A percentile compares a stretch with the other conserved stretches of the same genome.
Conservation (phyloP, 768 basidiomycete genomes). For the Tylopilus sp. region DNA sequence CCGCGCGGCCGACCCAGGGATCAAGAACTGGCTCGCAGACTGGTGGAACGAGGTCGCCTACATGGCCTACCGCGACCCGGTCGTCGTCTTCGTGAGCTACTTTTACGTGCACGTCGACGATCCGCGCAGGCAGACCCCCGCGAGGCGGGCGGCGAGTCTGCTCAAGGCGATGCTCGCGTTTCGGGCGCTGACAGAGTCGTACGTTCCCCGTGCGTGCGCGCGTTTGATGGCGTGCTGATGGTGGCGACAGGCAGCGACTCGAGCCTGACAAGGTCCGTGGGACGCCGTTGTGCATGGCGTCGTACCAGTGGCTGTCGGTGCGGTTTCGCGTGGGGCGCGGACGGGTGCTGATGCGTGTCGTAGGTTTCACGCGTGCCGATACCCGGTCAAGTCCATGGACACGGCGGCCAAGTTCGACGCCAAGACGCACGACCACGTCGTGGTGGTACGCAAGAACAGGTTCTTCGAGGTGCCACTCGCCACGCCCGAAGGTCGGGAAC, state of each 20-base stretch:
- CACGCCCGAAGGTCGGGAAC: slow-evolving; percentile 59
- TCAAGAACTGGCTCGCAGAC: slow-evolving; percentile 85
- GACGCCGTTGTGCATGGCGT: slow-evolving; percentile 81
- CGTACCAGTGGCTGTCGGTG: slow-evolving; percentile 89
- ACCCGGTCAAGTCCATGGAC: slow-evolving; percentile 81
- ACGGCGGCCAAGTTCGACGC: slow-evolving; percentile 80
- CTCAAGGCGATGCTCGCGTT: slow-evolving; percentile 86
- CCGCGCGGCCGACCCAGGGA: slow-evolving; percentile 58
- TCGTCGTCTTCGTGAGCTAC: slow-evolving; percentile 92
- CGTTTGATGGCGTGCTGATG: not conserved
- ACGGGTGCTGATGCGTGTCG: not conserved
- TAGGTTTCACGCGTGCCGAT: slow-evolving; percentile 90
- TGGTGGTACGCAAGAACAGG: slow-evolving; percentile 87
- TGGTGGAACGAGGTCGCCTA: slow-evolving; percentile 98
- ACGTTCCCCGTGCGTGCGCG: slow-evolving; percentile 1
- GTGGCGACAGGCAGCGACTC: slow-evolving; percentile 53
- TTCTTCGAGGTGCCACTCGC: slow-evolving; percentile 82
- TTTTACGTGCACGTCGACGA: slow-evolving; percentile 88
- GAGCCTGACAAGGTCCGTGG: slow-evolving; percentile 85
- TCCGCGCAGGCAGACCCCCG: slow-evolving; percentile 47
- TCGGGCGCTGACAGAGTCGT: slow-evolving; percentile 80
- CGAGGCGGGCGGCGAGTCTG: slow-evolving; percentile 74
- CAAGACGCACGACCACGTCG: slow-evolving; percentile 75
- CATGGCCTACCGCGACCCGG: slow-evolving; percentile 84
- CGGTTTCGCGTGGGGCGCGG: not conserved